These are phyloP conservation scores for Scedosporium minutisporum DNA, from an alignment of 2,329 filamentous ascomycete species.

Conservation along the genomic window DNA sequence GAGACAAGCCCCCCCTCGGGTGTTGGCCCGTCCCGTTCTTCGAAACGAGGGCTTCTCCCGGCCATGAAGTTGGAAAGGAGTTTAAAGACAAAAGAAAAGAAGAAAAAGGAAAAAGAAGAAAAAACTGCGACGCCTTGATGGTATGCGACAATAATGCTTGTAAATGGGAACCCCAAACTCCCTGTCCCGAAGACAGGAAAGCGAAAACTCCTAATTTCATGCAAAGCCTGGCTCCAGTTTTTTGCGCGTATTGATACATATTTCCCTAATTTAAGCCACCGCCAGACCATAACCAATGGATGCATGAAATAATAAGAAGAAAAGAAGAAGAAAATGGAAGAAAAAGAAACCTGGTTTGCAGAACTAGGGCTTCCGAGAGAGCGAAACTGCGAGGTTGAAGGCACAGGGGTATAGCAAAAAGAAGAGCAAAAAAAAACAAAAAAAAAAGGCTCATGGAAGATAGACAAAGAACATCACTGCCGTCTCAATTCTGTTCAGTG, in stretches of 20 bases:
- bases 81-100: not conserved
- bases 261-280: not conserved
- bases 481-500: not conserved
- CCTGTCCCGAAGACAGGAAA: not conserved
- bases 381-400: too few relatives aligned
- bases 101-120: not conserved
- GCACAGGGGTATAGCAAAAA: too few relatives aligned
- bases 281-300: too few relatives aligned
- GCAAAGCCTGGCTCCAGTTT: not conserved
- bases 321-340: constrained; percentile 2
- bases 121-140: not conserved
- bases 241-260: not conserved
- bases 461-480: not conserved
- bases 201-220: not conserved
- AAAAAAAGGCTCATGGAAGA: not conserved
- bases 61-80: too few relatives aligned
- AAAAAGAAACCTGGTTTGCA: not conserved
- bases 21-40: too few relatives aligned
- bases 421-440: not conserved
- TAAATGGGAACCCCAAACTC: not conserved
- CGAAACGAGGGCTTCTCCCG: too few relatives aligned
- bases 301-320: not conserved
- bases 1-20: too few relatives aligned
- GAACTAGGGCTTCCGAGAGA: too few relatives aligned
- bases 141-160: not conserved